Base-by-base conservation (phyloP, 371 early-diverging fungal species). In the Syncephalastrum contaminatum region DNA sequence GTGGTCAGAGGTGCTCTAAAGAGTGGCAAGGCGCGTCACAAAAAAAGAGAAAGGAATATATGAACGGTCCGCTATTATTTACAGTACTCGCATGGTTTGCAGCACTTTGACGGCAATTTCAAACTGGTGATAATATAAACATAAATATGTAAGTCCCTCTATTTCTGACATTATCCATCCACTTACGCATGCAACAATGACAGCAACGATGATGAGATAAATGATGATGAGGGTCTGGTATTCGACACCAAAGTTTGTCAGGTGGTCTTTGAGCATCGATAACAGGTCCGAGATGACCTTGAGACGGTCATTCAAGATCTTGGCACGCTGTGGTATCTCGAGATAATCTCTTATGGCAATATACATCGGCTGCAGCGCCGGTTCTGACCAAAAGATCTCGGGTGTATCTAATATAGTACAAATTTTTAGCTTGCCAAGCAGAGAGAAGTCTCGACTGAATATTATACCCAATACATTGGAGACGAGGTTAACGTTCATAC, bases 301-400 rank as follows among this genome's bases (percentile, higher is more conserved):
- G 48, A 88, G 79, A 27, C 93, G 79, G 52, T 93, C 92, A 56
- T 93, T 93, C 63, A 93, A 58, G 21, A 93, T 78, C 57, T 91
- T 86, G n/a, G 85, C 86, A 13, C 93, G 82, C 61, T 92, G 93
- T 21, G 88, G 79, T 54, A 93, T 90, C 62, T 93, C 94, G 10
- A 93, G 71, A 58, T 85, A 85, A 24, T 75, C 81, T 69, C 76
- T 43, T 15, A 77, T 77, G 6, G 80, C 80, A 49, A 67, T 66
- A 50, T 80, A 82, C 67, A 82, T 67, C 1, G 80, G 80, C 43
- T 82, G 74, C 25, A 80, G 53, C 10, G 80, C 69, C 39, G 82
- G 81, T 27, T 81, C 79, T 24, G 76, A 68, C 79, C 81, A 82
- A 51, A 82, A 81, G 39, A 80, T 70, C 44, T 84, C 84, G 16